Conservation (phyloP, 257 asterid genomes). For the Lycium barbarum region DNA sequence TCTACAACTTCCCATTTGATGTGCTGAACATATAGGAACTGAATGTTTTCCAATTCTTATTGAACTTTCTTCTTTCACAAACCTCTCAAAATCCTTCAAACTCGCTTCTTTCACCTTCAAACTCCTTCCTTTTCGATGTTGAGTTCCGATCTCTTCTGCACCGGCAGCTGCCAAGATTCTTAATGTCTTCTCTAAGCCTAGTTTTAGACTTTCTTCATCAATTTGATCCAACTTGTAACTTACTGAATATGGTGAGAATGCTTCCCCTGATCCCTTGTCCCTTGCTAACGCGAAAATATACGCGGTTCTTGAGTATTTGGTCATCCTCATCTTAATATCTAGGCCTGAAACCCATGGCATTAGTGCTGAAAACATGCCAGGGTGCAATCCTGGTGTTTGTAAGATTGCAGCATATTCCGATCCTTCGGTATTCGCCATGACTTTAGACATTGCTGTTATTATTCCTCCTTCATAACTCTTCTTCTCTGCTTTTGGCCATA, state of each 20-base stretch:
- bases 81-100: slow-evolving; percentile 57
- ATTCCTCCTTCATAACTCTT: slow-evolving; percentile 75
- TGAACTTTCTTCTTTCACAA: slow-evolving; percentile 65
- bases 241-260: slow-evolving; percentile 45
- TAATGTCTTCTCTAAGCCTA: slow-evolving; percentile 63
- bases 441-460: slow-evolving; percentile 81
- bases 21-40: slow-evolving; percentile 77
- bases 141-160: slow-evolving; percentile 90
- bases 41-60: slow-evolving; percentile 53
- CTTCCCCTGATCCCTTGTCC: slow-evolving; percentile 68
- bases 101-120: slow-evolving; percentile 60
- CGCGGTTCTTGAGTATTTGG: slow-evolving; percentile 68
- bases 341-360: slow-evolving; percentile 79
- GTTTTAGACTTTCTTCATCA: slow-evolving; percentile 55
- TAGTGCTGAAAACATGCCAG: slow-evolving; percentile 73
- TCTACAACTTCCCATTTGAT: slow-evolving; percentile 95
- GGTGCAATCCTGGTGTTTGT: slow-evolving; percentile 85
- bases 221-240: slow-evolving; percentile 52
- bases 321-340: slow-evolving; percentile 63
- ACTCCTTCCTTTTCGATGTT: slow-evolving; percentile 52
- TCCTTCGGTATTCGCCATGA: slow-evolving; percentile 42
- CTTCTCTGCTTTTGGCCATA: slow-evolving; percentile 67
- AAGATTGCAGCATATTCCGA: slow-evolving; percentile 70
- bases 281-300: slow-evolving; percentile 71
- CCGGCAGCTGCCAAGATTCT: slow-evolving; percentile 80